phyloP scores from a whole-genome alignment of 805 yeast species.

The Suhomyces kilbournensis region DNA sequence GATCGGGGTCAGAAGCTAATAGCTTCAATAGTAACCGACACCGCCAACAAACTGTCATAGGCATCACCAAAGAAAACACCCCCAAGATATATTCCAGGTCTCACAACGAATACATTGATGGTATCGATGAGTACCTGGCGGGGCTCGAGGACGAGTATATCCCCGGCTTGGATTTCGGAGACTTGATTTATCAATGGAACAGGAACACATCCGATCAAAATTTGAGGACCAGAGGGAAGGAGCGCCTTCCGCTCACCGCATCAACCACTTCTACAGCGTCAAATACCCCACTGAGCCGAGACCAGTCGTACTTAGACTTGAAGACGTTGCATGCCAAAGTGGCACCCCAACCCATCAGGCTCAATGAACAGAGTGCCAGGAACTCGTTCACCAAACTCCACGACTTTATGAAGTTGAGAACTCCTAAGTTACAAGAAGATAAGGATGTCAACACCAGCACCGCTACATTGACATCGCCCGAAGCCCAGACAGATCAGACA shows the following conservation, averaged over 20 bases:
- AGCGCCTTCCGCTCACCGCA: not conserved
- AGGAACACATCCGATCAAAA: conserved; percentile 16
- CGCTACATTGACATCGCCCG: conserved; percentile 9
- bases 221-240: not conserved
- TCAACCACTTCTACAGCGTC: conserved; percentile 13
- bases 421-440: conserved; percentile 5
- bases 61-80: conserved; percentile 4
- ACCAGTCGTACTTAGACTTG: conserved; percentile 39
- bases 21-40: conserved; percentile 5
- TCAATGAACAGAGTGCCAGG: conserved; percentile 12
- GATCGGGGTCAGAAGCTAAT: conserved; percentile 6
- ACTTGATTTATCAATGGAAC: conserved; percentile 49
- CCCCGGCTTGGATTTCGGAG: conserved; percentile 63
- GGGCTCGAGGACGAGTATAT: conserved; percentile 77
- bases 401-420: conserved; percentile 22
- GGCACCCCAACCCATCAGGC: conserved; percentile 39
- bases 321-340: conserved; percentile 43
- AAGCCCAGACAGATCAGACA: not conserved
- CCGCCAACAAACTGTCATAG: conserved; percentile 6
- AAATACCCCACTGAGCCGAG: conserved; percentile 30
- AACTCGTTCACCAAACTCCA: conserved; percentile 19
- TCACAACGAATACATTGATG: conserved; percentile 18
- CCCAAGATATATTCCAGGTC: conserved; percentile 31
- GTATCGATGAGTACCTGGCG: conserved; percentile 16
- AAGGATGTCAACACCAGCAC: conserved; percentile 4